Evolutionary conservation across 345 rosid species (phyloP), one percentile per base, ranked within the genome.

Genomic region (Carallia pectinifolia): DNA sequence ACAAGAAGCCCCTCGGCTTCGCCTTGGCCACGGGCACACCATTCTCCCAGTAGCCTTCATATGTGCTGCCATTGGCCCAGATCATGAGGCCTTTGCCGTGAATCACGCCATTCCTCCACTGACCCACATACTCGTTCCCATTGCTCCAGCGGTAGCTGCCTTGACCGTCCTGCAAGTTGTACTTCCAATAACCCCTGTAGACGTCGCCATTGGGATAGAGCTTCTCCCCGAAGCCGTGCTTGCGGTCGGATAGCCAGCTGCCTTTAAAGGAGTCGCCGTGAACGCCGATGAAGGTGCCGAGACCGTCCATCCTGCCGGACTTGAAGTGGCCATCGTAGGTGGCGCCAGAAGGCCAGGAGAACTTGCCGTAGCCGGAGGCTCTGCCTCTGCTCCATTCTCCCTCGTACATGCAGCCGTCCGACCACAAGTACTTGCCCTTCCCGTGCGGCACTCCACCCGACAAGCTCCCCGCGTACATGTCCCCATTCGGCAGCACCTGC

Each of bases 341-440:
- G 0, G 96, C 93, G 2, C 93, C 93, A 0, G 93, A 85, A 0
- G 96, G 91, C 96, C 96, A 88, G 2, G 91, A 83, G 73, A 88
- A 90, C 67, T 83, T 80, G 3, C 96, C 96, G 33, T 74, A 77
- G 7, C 96, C 93, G 17, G 72, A 71, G 27, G 89, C 85, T 71
- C 69, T 86, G 19, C 93, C 93, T 34, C 70, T 67, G 70, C 64
- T 63, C 96, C 96, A 90, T 59, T 86, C 86, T 0, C 96, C 93
- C 38, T 84, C 85, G 72, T 88, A 88, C 89, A 90, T 86, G 56
- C 93, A 88, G 8, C 93, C n/a, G n/a, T n/a, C n/a, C n/a, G n/a
- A n/a, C n/a, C n/a, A n/a, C n/a, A n/a, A n/a, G n/a, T n/a, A 88
- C 83, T 86, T 86, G 29, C 93, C 96, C 30, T 73, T 73, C 34